These are phyloP conservation scores for Pseudocercospora fijiensis DNA, from an alignment of 2,329 filamentous ascomycete genomes.

Conservation along the genomic window DNA sequence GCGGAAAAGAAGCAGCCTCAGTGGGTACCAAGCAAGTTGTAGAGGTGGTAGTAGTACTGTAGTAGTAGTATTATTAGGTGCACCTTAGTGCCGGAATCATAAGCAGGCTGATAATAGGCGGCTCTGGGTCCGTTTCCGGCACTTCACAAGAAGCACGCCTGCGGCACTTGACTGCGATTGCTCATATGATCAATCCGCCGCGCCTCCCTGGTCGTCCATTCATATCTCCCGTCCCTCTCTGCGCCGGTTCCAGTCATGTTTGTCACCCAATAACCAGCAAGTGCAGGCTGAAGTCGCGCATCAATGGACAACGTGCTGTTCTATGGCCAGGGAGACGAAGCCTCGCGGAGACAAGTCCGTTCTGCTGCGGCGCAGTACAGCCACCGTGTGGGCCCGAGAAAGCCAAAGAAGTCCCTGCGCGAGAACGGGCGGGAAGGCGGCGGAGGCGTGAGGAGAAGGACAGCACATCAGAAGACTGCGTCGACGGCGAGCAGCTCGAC, in stretches of 20 bases:
- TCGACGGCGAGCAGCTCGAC: conserved; percentile 1
- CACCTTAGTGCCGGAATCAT: neutral
- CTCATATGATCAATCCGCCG: conserved; percentile 8
- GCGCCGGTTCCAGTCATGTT: neutral
- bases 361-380: conserved; percentile 25
- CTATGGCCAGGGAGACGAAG: conserved; percentile 26
- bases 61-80: too few relatives aligned
- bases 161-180: conserved; percentile 14
- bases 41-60: too few relatives aligned
- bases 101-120: neutral
- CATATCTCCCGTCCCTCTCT: neutral
- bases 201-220: neutral
- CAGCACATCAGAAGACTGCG: neutral
- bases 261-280: neutral
- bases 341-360: conserved; percentile 27
- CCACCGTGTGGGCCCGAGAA: conserved; percentile 28
- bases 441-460: neutral
- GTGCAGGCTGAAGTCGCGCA: neutral
- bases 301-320: conserved; percentile 28
- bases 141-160: neutral
- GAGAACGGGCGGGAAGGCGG: neutral
- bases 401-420: conserved; percentile 19
- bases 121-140: conserved; percentile 1
- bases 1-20: conserved; percentile 51
- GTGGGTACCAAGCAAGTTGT: conserved; percentile 52